These are phyloP conservation scores for Pyrenophora tritici-repentis DNA, from an alignment of 2,329 filamentous ascomycete genomes.

Conservation along the genomic window DNA sequence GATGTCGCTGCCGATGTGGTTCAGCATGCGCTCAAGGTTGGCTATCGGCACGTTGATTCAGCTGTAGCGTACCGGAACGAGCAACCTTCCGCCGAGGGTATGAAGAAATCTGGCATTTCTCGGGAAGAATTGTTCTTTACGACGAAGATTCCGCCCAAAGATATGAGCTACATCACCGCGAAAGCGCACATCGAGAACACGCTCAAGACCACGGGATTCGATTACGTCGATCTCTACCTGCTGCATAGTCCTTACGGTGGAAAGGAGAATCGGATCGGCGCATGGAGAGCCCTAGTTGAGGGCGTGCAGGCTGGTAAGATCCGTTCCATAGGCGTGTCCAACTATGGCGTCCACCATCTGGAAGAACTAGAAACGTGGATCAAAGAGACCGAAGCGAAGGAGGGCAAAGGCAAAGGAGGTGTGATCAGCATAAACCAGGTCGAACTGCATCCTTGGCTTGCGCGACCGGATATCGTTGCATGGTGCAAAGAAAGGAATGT, in stretches of 20 bases:
- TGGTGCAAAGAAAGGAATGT: conserved; percentile 69
- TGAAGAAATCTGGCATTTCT: conserved; percentile 61
- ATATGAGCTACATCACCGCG: conserved; percentile 65
- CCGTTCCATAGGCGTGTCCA: conserved; percentile 59
- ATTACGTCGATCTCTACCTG: conserved; percentile 70
- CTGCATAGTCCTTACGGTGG: conserved; percentile 61
- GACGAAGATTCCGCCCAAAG: conserved; percentile 68
- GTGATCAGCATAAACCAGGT: conserved; percentile 79
- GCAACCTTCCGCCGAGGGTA: conserved; percentile 66
- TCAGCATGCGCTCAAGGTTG: conserved; percentile 61
- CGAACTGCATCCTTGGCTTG: conserved; percentile 88
- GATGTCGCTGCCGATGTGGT: conserved; percentile 63
- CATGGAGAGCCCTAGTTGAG: conserved; percentile 61
- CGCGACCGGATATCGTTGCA: conserved; percentile 74
- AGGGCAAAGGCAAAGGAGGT: conserved; percentile 68
- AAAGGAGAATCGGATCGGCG: conserved; percentile 54
- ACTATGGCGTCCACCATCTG: conserved; percentile 61
- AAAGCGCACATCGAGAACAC: conserved; percentile 60
- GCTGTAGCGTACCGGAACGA: conserved; percentile 72
- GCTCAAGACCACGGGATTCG: conserved; percentile 61
- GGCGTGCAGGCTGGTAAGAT: conserved; percentile 58
- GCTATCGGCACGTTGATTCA: conserved; percentile 69
- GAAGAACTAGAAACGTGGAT: conserved; percentile 60
- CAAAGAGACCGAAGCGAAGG: conserved; percentile 66
- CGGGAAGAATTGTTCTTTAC: conserved; percentile 70